Percentiles rank a stretch among this genome's conserved stretches.
These are phyloP conservation scores for Pleurotus cornucopiae DNA, from an alignment of 768 basidiomycete genomes.

Conservation along the genomic window DNA sequence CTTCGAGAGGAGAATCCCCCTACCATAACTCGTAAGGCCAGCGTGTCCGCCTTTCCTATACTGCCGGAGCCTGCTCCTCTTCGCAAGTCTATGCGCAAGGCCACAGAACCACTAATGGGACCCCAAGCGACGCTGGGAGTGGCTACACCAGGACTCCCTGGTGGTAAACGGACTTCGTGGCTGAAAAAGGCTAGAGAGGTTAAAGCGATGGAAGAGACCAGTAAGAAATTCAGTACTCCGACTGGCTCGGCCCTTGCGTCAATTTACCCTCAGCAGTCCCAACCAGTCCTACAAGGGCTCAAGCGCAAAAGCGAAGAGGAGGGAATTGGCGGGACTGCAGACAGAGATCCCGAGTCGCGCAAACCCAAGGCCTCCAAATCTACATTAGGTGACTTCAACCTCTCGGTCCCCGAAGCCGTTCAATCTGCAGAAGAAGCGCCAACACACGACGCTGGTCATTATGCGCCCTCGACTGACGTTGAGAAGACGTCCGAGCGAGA, in stretches of 20 bases:
- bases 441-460: too few species aligned
- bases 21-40: constrained; percentile 29
- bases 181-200: constrained; percentile 72
- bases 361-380: constrained; percentile 48
- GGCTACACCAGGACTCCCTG: constrained; percentile 20
- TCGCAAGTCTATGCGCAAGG: constrained; percentile 58
- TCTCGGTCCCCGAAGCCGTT: not conserved
- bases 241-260: constrained; percentile 12
- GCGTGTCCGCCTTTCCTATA: constrained; percentile 47
- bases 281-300: constrained; percentile 19
- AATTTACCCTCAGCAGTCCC: not conserved
- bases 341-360: constrained; percentile 36
- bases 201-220: constrained; percentile 59
- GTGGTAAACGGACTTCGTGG: constrained; percentile 77
- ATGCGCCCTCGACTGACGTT: not conserved
- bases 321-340: constrained; percentile 16
- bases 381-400: constrained; percentile 24
- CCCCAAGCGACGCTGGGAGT: constrained; percentile 23
- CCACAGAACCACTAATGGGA: constrained; percentile 39
- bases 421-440: too few species aligned
- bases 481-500: not conserved
- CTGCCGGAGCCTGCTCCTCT: constrained; percentile 62
- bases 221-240: constrained; percentile 26
- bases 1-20: constrained; percentile 28
- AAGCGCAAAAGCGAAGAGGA: constrained; percentile 70